Percentiles rank a stretch among this genome's conserved stretches.
These are phyloP conservation scores for Ustilago sp. DNA, from an alignment of 1,284 basidiomycete genomes.

Conservation along the genomic window DNA sequence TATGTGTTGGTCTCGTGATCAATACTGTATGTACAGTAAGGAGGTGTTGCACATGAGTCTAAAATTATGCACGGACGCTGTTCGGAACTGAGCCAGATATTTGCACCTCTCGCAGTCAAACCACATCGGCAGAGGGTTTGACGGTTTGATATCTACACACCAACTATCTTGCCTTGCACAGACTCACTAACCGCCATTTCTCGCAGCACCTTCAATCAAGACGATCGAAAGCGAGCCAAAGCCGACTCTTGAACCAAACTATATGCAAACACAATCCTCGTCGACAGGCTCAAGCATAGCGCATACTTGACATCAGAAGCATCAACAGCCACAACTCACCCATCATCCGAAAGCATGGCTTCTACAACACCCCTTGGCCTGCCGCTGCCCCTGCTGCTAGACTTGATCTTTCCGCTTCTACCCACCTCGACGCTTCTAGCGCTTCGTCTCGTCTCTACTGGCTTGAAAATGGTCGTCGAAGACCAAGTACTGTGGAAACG, in stretches of 20 bases:
- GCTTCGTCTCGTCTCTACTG: slow-evolving; percentile 24
- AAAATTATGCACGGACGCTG: slow-evolving; percentile 13
- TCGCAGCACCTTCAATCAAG: no score
- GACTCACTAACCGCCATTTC: no score
- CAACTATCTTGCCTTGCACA: neutral
- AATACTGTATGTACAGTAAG: no score
- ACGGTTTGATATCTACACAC: neutral
- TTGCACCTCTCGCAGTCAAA: neutral
- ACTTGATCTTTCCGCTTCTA: slow-evolving; percentile 40
- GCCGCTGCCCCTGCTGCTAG: slow-evolving; percentile 32
- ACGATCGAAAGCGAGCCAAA: no score
- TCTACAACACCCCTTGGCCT: slow-evolving; percentile 21
- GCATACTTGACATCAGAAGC: no score
- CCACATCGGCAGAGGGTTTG: neutral
- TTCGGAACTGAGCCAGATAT: slow-evolving; percentile 9
- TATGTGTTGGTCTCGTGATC: neutral
- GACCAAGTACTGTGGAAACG: slow-evolving; percentile 50
- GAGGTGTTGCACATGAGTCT: neutral
- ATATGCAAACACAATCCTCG: no score
- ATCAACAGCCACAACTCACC: no score
- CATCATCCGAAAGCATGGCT: neutral
- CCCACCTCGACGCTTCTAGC: slow-evolving; percentile 28
- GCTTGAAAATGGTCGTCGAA: slow-evolving; percentile 24
- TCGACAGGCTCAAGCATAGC: no score
- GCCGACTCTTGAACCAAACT: no score